Evolutionary conservation across 179 eudicot genomes (phyloP).

Genomic region (Heliamphora pulchella): DNA sequence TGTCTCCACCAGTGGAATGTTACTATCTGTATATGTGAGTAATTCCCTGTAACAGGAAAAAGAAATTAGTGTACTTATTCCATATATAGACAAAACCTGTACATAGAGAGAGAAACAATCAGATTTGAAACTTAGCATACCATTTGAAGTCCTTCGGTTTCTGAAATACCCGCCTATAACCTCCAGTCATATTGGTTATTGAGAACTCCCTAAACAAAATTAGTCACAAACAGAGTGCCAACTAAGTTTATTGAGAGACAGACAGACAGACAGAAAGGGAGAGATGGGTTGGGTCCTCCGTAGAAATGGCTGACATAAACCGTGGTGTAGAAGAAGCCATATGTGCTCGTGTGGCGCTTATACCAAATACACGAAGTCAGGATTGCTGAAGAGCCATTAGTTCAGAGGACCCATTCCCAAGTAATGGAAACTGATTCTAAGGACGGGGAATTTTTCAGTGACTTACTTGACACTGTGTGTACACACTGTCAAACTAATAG

Average conservation of each 20-base stretch:
- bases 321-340: conserved; percentile 6
- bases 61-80: too few species aligned
- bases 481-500: conserved; percentile 63
- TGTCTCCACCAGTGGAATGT: conserved; percentile 67
- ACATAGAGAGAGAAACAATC: background rate
- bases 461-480: conserved; percentile 75
- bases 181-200: conserved; percentile 80
- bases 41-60: conserved; percentile 51
- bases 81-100: background rate
- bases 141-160: conserved; percentile 81
- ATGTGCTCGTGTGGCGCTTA: background rate
- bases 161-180: conserved; percentile 77
- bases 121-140: conserved; percentile 32
- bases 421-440: background rate
- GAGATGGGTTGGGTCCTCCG: background rate
- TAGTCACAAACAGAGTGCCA: conserved; percentile 10
- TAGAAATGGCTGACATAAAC: conserved; percentile 2
- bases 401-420: conserved; percentile 7
- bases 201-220: conserved; percentile 69
- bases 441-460: conserved; percentile 4
- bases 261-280: conserved; percentile 2
- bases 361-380: background rate
- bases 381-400: background rate
- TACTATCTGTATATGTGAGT: conserved; percentile 60
- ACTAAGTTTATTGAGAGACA: conserved; percentile 5